Evolutionary conservation across 805 yeast genomes (phyloP).

Genomic region (Kurtzmaniella fragi): DNA sequence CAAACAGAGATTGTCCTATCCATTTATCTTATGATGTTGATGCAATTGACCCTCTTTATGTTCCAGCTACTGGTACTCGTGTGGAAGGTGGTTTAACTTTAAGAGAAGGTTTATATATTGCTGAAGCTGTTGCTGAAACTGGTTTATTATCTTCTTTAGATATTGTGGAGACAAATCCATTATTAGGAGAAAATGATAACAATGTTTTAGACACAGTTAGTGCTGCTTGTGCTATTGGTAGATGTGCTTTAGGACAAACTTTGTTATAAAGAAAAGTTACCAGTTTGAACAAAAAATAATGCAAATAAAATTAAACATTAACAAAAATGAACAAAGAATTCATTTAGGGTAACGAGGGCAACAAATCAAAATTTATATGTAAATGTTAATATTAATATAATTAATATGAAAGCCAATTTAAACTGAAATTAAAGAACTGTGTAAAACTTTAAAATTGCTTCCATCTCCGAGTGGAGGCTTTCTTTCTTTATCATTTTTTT

Average conservation of each 20-base stretch:
- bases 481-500: no score
- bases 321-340: neutral
- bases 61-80: conserved; percentile 97
- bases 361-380: neutral
- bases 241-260: conserved; percentile 94
- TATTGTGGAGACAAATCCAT: conserved; percentile 91
- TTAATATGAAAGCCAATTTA: neutral
- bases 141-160: conserved; percentile 88
- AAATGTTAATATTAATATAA: neutral
- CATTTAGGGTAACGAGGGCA: neutral
- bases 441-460: no score
- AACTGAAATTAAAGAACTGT: neutral
- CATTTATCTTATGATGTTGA: conserved; percentile 95
- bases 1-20: conserved; percentile 62
- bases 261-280: conserved; percentile 40
- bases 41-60: conserved; percentile 90
- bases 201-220: conserved; percentile 81
- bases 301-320: neutral
- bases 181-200: conserved; percentile 68
- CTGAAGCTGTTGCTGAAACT: conserved; percentile 86
- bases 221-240: conserved; percentile 85
- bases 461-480: no score
- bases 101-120: conserved; percentile 89
- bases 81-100: conserved; percentile 94
- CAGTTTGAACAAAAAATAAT: neutral